Evolutionary conservation across 208 protist genomes (phyloP).

Genomic region (Tritrichomonas foetus): DNA sequence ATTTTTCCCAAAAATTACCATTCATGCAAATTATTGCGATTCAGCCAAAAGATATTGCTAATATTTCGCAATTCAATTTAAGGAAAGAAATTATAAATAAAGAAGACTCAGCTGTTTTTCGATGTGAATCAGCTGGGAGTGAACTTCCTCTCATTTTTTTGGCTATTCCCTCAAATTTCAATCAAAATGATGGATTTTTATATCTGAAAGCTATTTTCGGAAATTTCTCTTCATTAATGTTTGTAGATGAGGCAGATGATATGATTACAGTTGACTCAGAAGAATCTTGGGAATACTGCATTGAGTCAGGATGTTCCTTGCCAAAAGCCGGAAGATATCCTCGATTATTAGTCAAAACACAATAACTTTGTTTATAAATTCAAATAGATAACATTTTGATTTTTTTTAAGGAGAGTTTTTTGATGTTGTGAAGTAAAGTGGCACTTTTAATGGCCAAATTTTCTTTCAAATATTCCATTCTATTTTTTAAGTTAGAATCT

Average conservation of each 20-base stretch:
- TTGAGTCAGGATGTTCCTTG: background rate
- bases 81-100: background rate
- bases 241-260: slow-evolving; percentile 19
- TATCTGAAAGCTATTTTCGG: background rate
- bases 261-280: slow-evolving; percentile 4
- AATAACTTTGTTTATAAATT: too few species aligned
- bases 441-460: too few species aligned
- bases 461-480: too few species aligned
- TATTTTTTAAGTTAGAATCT: too few species aligned
- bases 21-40: background rate
- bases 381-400: too few species aligned
- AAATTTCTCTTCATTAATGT: background rate
- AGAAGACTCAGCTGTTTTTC: background rate
- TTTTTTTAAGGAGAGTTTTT: too few species aligned
- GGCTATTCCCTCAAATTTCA: background rate
- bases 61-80: background rate
- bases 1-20: background rate
- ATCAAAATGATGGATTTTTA: background rate
- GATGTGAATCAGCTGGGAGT: background rate
- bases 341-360: too few species aligned
- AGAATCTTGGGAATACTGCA: slow-evolving; percentile 35
- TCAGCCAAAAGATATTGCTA: background rate
- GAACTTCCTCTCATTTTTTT: background rate
- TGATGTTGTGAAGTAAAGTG: too few species aligned
- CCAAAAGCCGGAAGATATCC: slow-evolving; percentile 11